A percentile compares a stretch with the other conserved stretches of the same genome.
Conservation (phyloP, 2,329 filamentous ascomycete species). For the Diplocarpon mali region DNA sequence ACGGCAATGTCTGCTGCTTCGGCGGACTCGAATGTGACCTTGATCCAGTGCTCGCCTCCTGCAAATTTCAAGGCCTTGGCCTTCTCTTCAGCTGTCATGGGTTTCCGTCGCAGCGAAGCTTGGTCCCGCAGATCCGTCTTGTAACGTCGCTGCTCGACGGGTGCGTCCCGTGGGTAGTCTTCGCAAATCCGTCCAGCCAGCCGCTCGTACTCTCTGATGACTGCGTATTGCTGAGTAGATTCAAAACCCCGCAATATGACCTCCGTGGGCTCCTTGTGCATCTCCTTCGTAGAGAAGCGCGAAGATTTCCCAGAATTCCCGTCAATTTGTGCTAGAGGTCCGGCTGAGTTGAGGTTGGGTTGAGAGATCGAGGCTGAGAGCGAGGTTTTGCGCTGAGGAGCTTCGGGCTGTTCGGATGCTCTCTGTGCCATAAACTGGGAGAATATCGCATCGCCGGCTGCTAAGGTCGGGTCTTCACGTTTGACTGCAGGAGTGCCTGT, state of each 20-base stretch:
- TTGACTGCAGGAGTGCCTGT: conserved; percentile 41
- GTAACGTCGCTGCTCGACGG: conserved; percentile 56
- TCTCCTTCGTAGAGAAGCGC: conserved; percentile 34
- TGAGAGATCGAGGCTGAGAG: conserved; percentile 25
- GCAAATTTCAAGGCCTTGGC: conserved; percentile 70
- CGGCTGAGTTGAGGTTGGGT: conserved; percentile 27
- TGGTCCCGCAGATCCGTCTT: conserved; percentile 65
- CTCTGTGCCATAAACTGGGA: conserved; percentile 43
- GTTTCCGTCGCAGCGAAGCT: conserved; percentile 52
- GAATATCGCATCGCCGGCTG: conserved; percentile 51
- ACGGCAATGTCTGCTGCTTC: conserved; percentile 60
- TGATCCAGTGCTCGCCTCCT: conserved; percentile 86
- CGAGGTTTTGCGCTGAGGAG: conserved; percentile 26
- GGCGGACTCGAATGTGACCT: conserved; percentile 67
- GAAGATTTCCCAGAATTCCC: conserved; percentile 15
- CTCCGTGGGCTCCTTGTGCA: conserved; percentile 56
- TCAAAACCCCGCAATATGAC: conserved; percentile 78
- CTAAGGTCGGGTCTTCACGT: conserved; percentile 50
- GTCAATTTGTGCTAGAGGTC: conserved; percentile 22
- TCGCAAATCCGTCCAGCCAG: conserved; percentile 82
- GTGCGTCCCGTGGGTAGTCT: conserved; percentile 83
- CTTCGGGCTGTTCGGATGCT: conserved; percentile 22
- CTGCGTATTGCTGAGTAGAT: conserved; percentile 64
- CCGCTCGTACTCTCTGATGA: conserved; percentile 78
- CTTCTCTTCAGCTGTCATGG: conserved; percentile 61